A percentile compares a stretch with the other conserved stretches of the same genome.
Evolutionary conservation across 345 rosid genomes (phyloP).

Genomic region (Murraya paniculata): DNA sequence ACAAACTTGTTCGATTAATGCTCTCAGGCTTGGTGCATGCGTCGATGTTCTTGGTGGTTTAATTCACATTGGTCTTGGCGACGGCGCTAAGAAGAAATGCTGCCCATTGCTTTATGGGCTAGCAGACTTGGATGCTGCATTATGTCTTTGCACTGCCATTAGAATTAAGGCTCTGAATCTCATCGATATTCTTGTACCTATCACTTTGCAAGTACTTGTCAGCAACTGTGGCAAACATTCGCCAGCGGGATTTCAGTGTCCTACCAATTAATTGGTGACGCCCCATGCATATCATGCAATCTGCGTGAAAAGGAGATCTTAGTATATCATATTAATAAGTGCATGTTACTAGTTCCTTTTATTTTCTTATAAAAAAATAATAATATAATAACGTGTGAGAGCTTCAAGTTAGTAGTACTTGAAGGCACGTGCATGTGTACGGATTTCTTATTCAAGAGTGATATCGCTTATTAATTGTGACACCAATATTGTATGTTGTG

Average conservation of each 20-base stretch:
- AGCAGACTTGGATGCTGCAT: slow-evolving; percentile 74
- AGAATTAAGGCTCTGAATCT: slow-evolving; percentile 66
- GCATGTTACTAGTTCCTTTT: no score
- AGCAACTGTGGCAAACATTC: slow-evolving; percentile 50
- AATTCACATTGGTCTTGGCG: slow-evolving; percentile 29
- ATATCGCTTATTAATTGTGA: neutral
- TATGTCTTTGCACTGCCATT: slow-evolving; percentile 88
- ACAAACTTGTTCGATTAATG: slow-evolving; percentile 14
- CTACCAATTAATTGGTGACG: slow-evolving; percentile 17
- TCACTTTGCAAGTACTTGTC: slow-evolving; percentile 75
- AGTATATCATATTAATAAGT: no score
- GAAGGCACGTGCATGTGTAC: neutral
- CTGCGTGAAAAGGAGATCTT: neutral
- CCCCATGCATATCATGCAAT: neutral
- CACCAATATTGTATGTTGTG: neutral
- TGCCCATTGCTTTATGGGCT: slow-evolving; percentile 79
- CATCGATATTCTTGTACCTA: slow-evolving; percentile 54
- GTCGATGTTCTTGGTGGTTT: slow-evolving; percentile 67
- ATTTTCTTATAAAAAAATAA: no score
- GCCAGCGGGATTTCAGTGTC: slow-evolving; percentile 73
- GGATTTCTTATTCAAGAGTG: neutral
- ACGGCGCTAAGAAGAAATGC: slow-evolving; percentile 63
- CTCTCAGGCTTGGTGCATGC: no score
- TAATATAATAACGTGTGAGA: no score
- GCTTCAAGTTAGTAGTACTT: neutral